Base-by-base conservation (phyloP, 257 asterid species). In the Primulina huaijiensis region DNA sequence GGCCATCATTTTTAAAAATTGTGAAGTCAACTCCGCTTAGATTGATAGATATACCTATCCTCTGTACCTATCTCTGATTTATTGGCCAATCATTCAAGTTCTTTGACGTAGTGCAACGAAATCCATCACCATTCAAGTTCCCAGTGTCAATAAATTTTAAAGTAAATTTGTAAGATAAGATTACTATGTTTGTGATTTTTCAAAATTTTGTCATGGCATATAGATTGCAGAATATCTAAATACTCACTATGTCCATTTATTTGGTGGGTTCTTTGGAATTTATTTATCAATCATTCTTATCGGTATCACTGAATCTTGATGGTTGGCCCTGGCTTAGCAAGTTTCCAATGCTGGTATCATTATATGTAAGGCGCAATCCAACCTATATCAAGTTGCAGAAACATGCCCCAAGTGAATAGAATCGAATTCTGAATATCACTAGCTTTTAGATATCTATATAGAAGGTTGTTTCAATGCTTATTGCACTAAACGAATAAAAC, bases 1-100 rank as follows among this genome's bases (percentile, higher is more conserved):
- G 30, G 52, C 10, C 38, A 3, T 34, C 55, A 27, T 62, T 57
- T 70, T 37, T 62, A 68, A 67, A 43, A 46, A 43, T 52, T 71
- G 20, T 70, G 33, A 19, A 64, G 74, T 64, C 75, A 69, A 62
- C 31, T 27, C 34, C 4, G 14, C 43, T 60, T 67, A 68, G 57
- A 53, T 58, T 70, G 60, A 55, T 40, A 58, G 20, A 40, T 43
- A 17, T 53, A 56, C 25, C 38, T 9, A 64, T 66, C 57, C 60
- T 64, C 23, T 75, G 50, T 30, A 7, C 74, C 52, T 70, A 68
- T 52, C 60, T 69, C n/a, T 65, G 66, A 50, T 63, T 71, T 33
- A 58, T 50, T 46, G 68, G 71, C 57, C 50, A 74, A 38, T 27
- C 20, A 27, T 21, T 11, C 33, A 65, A 14, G 6, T 50, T 62